Base-by-base conservation (phyloP, 139 green algal species). In the Haematococcus sp. region DNA sequence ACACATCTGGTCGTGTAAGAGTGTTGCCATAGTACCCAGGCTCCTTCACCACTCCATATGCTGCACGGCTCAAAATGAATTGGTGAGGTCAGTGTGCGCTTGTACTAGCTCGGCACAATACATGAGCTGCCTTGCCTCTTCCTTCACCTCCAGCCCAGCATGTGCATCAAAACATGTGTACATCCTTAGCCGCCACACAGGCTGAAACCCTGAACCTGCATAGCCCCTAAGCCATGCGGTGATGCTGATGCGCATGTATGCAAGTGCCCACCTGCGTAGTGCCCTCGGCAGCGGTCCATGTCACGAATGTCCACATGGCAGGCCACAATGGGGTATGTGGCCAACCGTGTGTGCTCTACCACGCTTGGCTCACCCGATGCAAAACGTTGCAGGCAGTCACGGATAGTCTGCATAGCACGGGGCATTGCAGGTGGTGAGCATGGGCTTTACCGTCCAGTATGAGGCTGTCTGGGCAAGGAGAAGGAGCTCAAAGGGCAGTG, bases 21-120 rank as follows among this genome's bases (percentile, higher is more conserved):
- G 61, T 68, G 31, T 17, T 52, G 61, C 61, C 61, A 31, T 68
- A 68, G 61, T 52, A 68, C 4, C 31, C 61, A 5, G 61, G 15
- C 61, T 68, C 61, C 32, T 52, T 51, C 31, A 68, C 17, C 15
- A 68, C 22, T 30, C 61, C 61, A 20, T 68, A 68, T 16, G 61
- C 61, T 61, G 54, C 54, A 11, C 11, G 40, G 11, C 7, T 11
- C 40, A 49, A 49, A 11, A 49, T 11, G 11, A 49, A 49, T 11
- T 11, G 11, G 7, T 11, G 7, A 49, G 7, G 40, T 49, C 11
- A 7, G 40, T 11, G 11, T 49, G 40, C 7, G 40, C 7, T 49
- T 7, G 40, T 11, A 49, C 40, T 11, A 11, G 11, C 7, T 7
- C 7, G 11, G 58, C 58, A 34, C 9, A 61, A 22, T 11, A 54